Evolutionary conservation across 495 filamentous ascomycete species (phyloP).

Genomic region (Penicillium samsonianum): DNA sequence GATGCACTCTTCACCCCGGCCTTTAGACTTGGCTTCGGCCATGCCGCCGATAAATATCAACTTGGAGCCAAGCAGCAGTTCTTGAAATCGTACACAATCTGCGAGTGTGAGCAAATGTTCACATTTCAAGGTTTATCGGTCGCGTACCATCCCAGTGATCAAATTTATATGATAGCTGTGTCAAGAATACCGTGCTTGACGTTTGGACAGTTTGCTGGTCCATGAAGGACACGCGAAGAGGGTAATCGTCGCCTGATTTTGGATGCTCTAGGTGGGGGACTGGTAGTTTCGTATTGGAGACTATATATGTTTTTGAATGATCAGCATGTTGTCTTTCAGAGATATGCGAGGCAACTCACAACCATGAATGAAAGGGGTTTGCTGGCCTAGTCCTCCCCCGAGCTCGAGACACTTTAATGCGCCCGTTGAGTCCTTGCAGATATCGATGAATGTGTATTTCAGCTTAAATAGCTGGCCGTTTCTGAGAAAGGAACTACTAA

Average conservation of each 20-base stretch:
- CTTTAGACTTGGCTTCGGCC: constrained; percentile 50
- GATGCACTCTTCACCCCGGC: constrained; percentile 52
- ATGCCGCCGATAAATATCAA: constrained; percentile 47
- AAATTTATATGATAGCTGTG: constrained; percentile 48
- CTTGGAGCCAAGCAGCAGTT: constrained; percentile 43
- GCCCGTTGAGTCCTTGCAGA: constrained; percentile 44
- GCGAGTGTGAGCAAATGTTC: constrained; percentile 5
- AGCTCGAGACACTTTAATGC: constrained; percentile 43
- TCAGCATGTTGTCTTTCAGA: background rate
- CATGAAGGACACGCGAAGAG: constrained; percentile 46
- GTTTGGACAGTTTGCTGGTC: constrained; percentile 50
- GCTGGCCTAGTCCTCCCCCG: constrained; percentile 42
- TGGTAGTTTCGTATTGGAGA: constrained; percentile 43
- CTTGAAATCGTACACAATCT: constrained; percentile 50
- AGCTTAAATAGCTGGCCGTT: constrained; percentile 44
- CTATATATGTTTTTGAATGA: constrained; percentile 20
- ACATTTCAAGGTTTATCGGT: background rate
- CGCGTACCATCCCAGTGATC: constrained; percentile 46
- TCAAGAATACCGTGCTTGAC: constrained; percentile 42
- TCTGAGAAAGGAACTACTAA: constrained; percentile 42
- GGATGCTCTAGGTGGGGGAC: constrained; percentile 51
- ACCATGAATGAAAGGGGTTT: constrained; percentile 43
- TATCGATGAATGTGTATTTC: constrained; percentile 46
- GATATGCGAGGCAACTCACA: constrained; percentile 31
- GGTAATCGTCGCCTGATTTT: constrained; percentile 35